Evolutionary conservation across 2,329 filamentous ascomycete species (phyloP), one percentile per base, ranked within the genome.

Genomic region (Talaromyces sp.): DNA sequence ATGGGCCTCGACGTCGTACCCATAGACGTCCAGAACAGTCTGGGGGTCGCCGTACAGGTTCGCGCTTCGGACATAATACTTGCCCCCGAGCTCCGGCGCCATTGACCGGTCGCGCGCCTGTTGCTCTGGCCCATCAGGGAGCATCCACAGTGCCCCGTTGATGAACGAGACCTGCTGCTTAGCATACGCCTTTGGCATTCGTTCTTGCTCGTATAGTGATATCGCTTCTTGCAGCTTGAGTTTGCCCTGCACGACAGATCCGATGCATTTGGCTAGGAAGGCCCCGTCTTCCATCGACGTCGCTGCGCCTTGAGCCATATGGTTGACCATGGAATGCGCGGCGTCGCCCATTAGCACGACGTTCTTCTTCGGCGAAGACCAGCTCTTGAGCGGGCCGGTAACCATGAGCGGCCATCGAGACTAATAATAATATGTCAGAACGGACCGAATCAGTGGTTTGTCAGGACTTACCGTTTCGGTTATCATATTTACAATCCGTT

Each of bases 231-330:
- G 36, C 4, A 79, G 62, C 18, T 60, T 68, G 4, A 80, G 62
- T 12, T 66, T 67, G 18, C 74, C 74, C 27, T 70, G 59, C 2
- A 77, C 66, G 5, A 78, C 77, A 42, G 71, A 67, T 4, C 65
- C 68, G 28, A 80, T 67, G 59, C 75, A 75, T 12, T 70, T 65
- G 5, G 71, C 78, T 0, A 80, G 70, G 61, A 78, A 78, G 3
- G 72, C 73, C 9, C 76, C 78, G 67, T 80, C 77, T 67, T 80
- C 77, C 74, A 79, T 79, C 1, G 73, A 72, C 7, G 75, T 79
- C n/a, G 77, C 77, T 16, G 77, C 77, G 7, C 78, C 77, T 66
- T 80, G 78, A 4, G 77, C 76, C 73, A 79, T 77, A 63, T 79
- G 73, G 61, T 79, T 76, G 18, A 74, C 70, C 78, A 79, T 79